Evolutionary conservation across 1,139 yeast species (phyloP).

Genomic region (Geotrichum bryndzae): DNA sequence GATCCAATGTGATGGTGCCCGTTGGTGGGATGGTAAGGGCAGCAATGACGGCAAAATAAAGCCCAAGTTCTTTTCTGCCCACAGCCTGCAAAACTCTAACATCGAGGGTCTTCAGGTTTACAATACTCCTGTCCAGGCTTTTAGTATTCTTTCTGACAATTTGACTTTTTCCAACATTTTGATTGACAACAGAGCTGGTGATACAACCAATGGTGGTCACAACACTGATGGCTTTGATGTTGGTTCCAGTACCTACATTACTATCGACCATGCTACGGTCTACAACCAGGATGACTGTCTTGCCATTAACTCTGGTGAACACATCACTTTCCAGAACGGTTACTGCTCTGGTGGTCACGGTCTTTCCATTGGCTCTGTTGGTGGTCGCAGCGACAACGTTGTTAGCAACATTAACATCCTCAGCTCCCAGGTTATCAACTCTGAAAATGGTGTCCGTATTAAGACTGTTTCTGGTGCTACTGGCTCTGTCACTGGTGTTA

Average conservation of each 20-base stretch:
- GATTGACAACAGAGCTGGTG: slow-evolving; percentile 8
- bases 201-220: slow-evolving; percentile 1
- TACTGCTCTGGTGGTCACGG: slow-evolving; percentile 15
- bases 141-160: slow-evolving; percentile 7
- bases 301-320: slow-evolving; percentile 8
- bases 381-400: slow-evolving; percentile 8
- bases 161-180: not conserved
- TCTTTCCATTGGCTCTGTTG: slow-evolving; percentile 13
- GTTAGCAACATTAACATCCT: slow-evolving; percentile 1
- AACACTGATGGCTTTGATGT: slow-evolving; percentile 10
- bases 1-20: slow-evolving; percentile 5
- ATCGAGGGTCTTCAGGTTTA: slow-evolving; percentile 5
- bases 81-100: slow-evolving; percentile 1
- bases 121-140: slow-evolving; percentile 12
- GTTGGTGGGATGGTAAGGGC: slow-evolving; percentile 12
- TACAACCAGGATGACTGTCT: slow-evolving; percentile 13
- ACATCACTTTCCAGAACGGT: slow-evolving; percentile 3
- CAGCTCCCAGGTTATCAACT: slow-evolving; percentile 4
- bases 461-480: slow-evolving; percentile 6
- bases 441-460: slow-evolving; percentile 6
- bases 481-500: slow-evolving; percentile 1
- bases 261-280: slow-evolving; percentile 5
- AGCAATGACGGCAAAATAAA: slow-evolving; percentile 7
- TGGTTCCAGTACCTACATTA: not conserved
- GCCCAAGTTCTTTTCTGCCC: slow-evolving; percentile 12